These are phyloP conservation scores for Phaffia rhodozyma DNA, from an alignment of 1,284 basidiomycete genomes.

Conservation along the genomic window DNA sequence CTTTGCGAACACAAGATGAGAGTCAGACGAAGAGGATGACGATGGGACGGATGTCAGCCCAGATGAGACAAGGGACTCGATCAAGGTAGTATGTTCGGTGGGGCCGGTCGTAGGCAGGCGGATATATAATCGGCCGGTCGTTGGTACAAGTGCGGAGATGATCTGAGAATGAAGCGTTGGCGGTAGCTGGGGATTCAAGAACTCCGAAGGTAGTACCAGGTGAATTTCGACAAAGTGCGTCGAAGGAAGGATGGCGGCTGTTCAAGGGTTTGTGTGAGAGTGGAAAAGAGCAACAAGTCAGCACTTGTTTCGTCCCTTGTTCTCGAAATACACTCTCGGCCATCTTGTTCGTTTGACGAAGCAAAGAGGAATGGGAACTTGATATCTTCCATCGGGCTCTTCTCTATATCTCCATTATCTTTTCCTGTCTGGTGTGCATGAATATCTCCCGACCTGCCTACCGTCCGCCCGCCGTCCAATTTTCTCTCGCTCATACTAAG, in stretches of 20 bases:
- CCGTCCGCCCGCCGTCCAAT: background rate
- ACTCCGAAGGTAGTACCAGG: slow-evolving; percentile 29
- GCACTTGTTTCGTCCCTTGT: background rate
- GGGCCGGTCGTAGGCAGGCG: slow-evolving; percentile 22
- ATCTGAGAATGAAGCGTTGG: slow-evolving; percentile 24
- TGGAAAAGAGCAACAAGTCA: slow-evolving; percentile 3
- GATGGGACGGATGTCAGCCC: slow-evolving; percentile 29
- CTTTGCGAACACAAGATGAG: background rate
- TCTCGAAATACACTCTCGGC: too few relatives aligned
- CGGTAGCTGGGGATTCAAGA: slow-evolving; percentile 26
- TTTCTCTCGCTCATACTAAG: background rate
- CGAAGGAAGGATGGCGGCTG: slow-evolving; percentile 32
- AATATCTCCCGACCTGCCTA: background rate
- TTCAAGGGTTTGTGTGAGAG: background rate
- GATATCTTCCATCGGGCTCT: too few relatives aligned
- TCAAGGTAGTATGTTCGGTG: slow-evolving; percentile 19
- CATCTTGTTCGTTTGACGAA: background rate
- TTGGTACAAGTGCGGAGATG: slow-evolving; percentile 26
- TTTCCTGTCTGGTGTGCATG: too few relatives aligned
- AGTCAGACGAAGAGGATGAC: slow-evolving; percentile 20
- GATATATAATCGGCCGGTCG: slow-evolving; percentile 29
- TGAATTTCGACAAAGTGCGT: slow-evolving; percentile 28
- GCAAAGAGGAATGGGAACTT: background rate
- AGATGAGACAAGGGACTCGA: slow-evolving; percentile 23
- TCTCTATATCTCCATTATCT: too few relatives aligned